phyloP scores from a whole-genome alignment of 2,329 filamentous ascomycete genomes.

The Hymenoscyphus linearis region DNA sequence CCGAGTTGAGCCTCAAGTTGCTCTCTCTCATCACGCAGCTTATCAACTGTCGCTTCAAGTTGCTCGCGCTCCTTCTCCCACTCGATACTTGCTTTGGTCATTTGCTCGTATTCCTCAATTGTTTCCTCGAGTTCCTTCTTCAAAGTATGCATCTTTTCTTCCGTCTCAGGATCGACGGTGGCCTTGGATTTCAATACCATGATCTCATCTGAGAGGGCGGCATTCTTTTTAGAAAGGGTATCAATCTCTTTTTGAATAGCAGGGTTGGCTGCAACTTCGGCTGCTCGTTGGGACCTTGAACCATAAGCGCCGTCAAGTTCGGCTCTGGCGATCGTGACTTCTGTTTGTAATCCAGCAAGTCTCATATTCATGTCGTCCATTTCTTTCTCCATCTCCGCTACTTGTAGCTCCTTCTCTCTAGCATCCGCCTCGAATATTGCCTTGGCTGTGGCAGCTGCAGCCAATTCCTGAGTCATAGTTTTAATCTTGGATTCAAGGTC shows the following conservation, averaged over 20 bases:
- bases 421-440: slow-evolving; percentile 16
- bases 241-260: slow-evolving; percentile 56
- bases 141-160: slow-evolving; percentile 42
- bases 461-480: slow-evolving; percentile 22
- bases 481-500: slow-evolving; percentile 27
- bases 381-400: slow-evolving; percentile 42
- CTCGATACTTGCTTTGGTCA: slow-evolving; percentile 65
- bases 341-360: slow-evolving; percentile 61
- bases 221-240: slow-evolving; percentile 44
- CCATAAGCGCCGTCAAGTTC: slow-evolving; percentile 96
- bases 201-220: slow-evolving; percentile 25
- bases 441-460: slow-evolving; percentile 22
- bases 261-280: slow-evolving; percentile 56
- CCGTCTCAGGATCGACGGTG: slow-evolving; percentile 9
- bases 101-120: slow-evolving; percentile 62
- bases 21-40: slow-evolving; percentile 58
- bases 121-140: slow-evolving; percentile 63
- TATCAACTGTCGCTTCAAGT: slow-evolving; percentile 59
- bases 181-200: slow-evolving; percentile 20
- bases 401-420: slow-evolving; percentile 25
- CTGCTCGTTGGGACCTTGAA: slow-evolving; percentile 60
- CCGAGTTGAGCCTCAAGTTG: slow-evolving; percentile 56
- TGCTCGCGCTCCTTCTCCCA: slow-evolving; percentile 65
- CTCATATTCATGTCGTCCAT: slow-evolving; percentile 54
- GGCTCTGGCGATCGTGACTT: slow-evolving; percentile 84